A percentile compares a stretch with the other conserved stretches of the same genome.
Evolutionary conservation across 2,329 filamentous ascomycete species (phyloP).

Genomic region (Arthrobotrys sinensis): DNA sequence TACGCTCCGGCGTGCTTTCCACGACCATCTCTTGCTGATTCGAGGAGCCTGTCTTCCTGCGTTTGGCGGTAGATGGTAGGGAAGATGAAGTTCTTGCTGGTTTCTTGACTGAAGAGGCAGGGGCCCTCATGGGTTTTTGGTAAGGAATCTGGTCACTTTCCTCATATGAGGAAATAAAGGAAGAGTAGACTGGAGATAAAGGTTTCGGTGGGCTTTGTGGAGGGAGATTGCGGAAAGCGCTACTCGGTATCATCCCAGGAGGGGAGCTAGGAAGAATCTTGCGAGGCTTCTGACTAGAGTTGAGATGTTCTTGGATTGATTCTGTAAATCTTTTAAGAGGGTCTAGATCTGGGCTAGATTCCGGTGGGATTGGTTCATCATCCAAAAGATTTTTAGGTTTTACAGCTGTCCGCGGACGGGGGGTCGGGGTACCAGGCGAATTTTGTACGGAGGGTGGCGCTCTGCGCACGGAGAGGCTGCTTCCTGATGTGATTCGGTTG

Average conservation of each 20-base stretch:
- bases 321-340: constrained; percentile 9
- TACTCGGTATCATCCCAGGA: not conserved
- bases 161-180: constrained; percentile 26
- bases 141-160: constrained; percentile 50
- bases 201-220: constrained; percentile 22
- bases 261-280: constrained; percentile 40
- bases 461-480: constrained; percentile 21
- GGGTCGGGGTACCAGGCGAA: constrained; percentile 31
- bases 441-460: constrained; percentile 12
- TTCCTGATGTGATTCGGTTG: not conserved
- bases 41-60: constrained; percentile 5
- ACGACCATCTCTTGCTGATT: constrained; percentile 30
- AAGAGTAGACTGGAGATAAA: not conserved
- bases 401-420: not conserved
- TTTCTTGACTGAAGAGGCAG: constrained; percentile 31
- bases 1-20: constrained; percentile 53
- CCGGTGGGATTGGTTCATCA: not conserved
- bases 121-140: constrained; percentile 14
- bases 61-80: constrained; percentile 20
- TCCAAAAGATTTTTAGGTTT: not conserved
- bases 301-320: constrained; percentile 16
- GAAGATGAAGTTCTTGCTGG: constrained; percentile 19
- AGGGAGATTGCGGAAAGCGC: not conserved
- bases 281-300: not conserved
- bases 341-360: not conserved